A percentile compares a stretch with the other conserved stretches of the same genome.
Evolutionary conservation across 345 rosid genomes (phyloP).

Genomic region (Excoecaria agallocha): DNA sequence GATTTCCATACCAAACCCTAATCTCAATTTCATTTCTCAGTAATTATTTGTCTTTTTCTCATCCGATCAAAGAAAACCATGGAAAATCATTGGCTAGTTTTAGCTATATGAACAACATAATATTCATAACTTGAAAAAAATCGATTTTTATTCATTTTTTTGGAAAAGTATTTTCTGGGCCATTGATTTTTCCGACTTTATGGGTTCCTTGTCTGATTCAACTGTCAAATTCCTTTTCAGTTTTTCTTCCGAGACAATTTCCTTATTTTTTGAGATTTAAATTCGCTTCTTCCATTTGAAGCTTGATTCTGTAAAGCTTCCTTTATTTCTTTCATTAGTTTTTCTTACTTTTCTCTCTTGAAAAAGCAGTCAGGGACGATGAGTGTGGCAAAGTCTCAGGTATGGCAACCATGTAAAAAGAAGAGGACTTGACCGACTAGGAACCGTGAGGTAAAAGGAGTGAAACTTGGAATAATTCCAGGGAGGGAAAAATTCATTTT

Average conservation of each 20-base stretch:
- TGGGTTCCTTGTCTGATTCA: slow-evolving; percentile 18
- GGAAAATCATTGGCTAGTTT: neutral
- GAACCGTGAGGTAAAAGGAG: neutral
- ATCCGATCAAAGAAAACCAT: too few relatives aligned
- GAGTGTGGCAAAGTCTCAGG: slow-evolving; percentile 88
- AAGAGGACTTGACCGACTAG: slow-evolving; percentile 63
- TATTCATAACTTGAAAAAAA: neutral
- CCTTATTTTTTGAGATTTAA: neutral
- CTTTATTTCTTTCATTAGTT: neutral
- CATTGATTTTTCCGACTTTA: slow-evolving; percentile 16
- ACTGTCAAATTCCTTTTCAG: neutral
- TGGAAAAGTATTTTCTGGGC: neutral
- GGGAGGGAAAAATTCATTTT: too few relatives aligned
- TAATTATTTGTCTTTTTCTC: too few relatives aligned
- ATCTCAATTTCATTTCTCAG: neutral
- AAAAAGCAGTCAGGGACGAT: slow-evolving; percentile 22
- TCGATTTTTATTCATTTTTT: neutral
- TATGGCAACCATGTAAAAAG: slow-evolving; percentile 99
- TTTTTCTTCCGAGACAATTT: neutral
- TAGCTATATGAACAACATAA: neutral
- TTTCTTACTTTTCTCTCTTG: neutral
- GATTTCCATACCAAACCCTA: neutral
- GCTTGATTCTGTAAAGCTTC: neutral
- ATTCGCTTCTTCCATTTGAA: neutral
- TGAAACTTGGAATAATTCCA: neutral